Percentiles rank a stretch among this genome's conserved stretches.
phyloP scores from a whole-genome alignment of 768 basidiomycete genomes.

The Saitozyma podzolica region DNA sequence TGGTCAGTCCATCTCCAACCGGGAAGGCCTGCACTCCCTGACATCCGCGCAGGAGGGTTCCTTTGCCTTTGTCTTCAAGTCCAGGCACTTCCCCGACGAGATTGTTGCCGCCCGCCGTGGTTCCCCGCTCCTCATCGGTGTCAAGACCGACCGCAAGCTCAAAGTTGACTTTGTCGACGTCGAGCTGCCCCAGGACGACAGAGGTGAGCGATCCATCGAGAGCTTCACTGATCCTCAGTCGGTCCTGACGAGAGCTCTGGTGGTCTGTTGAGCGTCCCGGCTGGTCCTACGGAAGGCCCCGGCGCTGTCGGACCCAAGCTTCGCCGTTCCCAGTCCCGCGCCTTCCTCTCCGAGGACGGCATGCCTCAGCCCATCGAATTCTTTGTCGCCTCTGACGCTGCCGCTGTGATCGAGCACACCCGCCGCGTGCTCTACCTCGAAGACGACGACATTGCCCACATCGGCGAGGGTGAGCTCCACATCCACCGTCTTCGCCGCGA shows the following conservation, averaged over 20 bases:
- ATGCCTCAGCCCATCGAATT: conserved; percentile 98
- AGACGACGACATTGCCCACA: conserved; percentile 98
- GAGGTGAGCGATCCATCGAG: conserved; percentile 25
- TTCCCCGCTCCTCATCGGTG: conserved; percentile 92
- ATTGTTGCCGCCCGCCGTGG: conserved; percentile 94
- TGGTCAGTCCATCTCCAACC: conserved; percentile 54
- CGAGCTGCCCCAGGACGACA: conserved; percentile 72
- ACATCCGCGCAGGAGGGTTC: conserved; percentile 71
- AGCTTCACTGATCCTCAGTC: background rate
- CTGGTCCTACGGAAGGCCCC: conserved; percentile 52
- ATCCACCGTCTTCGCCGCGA: conserved; percentile 95
- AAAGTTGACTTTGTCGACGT: conserved; percentile 99
- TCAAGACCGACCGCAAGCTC: conserved; percentile 99
- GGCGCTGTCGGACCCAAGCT: conserved; percentile 66
- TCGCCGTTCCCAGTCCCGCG: conserved; percentile 89
- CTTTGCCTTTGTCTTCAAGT: conserved; percentile 99
- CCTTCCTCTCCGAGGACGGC: conserved; percentile 98
- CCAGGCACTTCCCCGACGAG: conserved; percentile 89
- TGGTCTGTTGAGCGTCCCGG: conserved; percentile 66
- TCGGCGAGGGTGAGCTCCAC: conserved; percentile 67
- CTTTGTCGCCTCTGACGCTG: conserved; percentile 96
- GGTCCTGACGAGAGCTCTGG: conserved; percentile 42
- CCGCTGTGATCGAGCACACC: conserved; percentile 96
- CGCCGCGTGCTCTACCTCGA: conserved; percentile 98
- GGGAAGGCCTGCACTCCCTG: background rate